Percentiles rank a stretch among this genome's conserved stretches.
Evolutionary conservation across 805 yeast genomes (phyloP).

Genomic region (Metschnikowia henanensis): DNA sequence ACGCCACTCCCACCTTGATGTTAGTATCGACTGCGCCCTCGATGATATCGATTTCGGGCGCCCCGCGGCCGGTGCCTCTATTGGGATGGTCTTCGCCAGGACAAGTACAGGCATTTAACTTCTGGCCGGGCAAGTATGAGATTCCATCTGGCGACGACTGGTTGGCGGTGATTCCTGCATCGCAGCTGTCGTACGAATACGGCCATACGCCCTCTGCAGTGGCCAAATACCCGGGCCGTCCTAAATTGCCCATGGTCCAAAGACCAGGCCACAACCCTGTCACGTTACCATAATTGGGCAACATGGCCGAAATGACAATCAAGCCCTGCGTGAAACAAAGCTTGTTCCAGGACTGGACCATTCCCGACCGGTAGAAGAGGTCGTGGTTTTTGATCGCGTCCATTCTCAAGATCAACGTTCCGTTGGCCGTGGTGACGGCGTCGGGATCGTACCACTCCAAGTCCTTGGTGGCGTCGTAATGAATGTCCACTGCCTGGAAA

Average conservation of each 20-base stretch:
- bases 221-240: constrained; percentile 37
- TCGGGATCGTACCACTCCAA: constrained; percentile 48
- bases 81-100: constrained; percentile 39
- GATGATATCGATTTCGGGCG: constrained; percentile 31
- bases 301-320: constrained; percentile 28
- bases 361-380: constrained; percentile 39
- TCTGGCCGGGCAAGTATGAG: constrained; percentile 39
- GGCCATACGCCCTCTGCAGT: constrained; percentile 43
- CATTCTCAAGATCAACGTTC: constrained; percentile 35
- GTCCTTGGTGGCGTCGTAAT: constrained; percentile 44
- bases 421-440: constrained; percentile 41
- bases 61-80: constrained; percentile 38
- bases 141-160: constrained; percentile 42
- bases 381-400: constrained; percentile 40
- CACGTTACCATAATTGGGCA: constrained; percentile 33
- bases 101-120: constrained; percentile 34
- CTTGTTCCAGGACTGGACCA: constrained; percentile 42
- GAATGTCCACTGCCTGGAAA: constrained; percentile 40
- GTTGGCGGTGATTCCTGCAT: constrained; percentile 38
- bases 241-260: constrained; percentile 42
- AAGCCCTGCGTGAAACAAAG: constrained; percentile 36
- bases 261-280: constrained; percentile 41
- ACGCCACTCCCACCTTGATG: constrained; percentile 22
- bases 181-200: constrained; percentile 38
- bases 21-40: constrained; percentile 23